Evolutionary conservation across 345 rosid species (phyloP).

Genomic region (Murraya koenigii): DNA sequence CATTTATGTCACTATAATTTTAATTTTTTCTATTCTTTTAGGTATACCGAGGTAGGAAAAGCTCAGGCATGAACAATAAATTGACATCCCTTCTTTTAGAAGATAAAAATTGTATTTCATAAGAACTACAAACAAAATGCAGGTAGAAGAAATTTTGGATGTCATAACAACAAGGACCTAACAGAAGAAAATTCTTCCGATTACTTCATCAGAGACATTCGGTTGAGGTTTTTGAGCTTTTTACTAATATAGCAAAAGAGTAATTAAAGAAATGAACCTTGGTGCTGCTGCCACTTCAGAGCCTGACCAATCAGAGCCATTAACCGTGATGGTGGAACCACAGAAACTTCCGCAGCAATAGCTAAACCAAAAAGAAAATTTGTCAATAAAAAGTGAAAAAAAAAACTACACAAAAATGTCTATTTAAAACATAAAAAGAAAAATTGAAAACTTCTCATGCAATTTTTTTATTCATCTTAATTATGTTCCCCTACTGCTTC

Average conservation of each 20-base stretch:
- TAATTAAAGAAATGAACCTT: conserved; percentile 49
- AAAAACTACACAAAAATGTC: neutral
- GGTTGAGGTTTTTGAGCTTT: neutral
- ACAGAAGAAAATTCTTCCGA: neutral
- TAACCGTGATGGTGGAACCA: conserved; percentile 95
- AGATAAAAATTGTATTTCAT: neutral
- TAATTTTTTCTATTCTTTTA: neutral
- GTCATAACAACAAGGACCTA: neutral
- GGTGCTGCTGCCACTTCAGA: conserved; percentile 99
- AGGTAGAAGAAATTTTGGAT: neutral
- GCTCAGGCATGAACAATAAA: neutral
- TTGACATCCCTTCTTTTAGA: neutral
- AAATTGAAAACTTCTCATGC: neutral
- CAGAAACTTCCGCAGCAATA: conserved; percentile 84
- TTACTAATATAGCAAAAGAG: neutral
- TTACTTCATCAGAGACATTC: neutral
- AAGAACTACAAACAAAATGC: neutral
- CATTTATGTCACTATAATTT: neutral
- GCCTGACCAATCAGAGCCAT: conserved; percentile 99
- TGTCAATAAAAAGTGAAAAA: neutral
- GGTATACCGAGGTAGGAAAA: neutral
- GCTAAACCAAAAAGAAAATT: conserved; percentile 38
- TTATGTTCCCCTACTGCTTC: neutral
- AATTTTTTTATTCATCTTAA: neutral
- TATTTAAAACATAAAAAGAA: neutral